Conservation (phyloP, 2,329 filamentous ascomycete species). For the Geosmithia morbida region DNA sequence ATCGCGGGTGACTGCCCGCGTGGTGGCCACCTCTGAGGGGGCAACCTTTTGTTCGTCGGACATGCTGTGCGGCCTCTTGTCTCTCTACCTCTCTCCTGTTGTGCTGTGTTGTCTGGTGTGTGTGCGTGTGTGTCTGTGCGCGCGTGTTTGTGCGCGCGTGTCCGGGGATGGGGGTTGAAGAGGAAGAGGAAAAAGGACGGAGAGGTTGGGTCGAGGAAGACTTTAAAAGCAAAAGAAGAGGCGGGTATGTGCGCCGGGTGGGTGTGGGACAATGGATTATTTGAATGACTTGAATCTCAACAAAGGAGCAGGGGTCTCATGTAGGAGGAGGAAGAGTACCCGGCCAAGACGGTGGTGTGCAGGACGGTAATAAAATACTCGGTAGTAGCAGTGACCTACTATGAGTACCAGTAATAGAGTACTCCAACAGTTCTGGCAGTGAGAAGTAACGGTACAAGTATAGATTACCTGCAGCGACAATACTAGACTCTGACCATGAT, state of each 20-base stretch:
- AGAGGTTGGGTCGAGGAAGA: background rate
- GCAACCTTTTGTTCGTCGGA: conserved; percentile 9
- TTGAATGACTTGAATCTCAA: background rate
- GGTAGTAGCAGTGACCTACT: no score
- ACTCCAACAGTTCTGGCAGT: background rate
- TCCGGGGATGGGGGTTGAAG: background rate
- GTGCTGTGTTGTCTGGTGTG: background rate
- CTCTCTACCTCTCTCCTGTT: background rate
- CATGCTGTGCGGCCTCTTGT: conserved; percentile 6
- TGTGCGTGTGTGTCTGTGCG: background rate
- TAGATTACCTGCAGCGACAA: no score
- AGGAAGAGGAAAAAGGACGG: background rate
- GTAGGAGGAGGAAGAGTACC: background rate
- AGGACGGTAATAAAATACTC: no score
- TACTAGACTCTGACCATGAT: no score
- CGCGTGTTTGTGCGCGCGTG: background rate
- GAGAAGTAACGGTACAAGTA: no score
- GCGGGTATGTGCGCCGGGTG: background rate
- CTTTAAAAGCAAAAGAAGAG: conserved; percentile 5
- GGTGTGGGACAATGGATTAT: background rate
- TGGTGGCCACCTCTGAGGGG: conserved; percentile 5
- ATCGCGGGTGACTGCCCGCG: conserved; percentile 3
- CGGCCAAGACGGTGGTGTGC: no score
- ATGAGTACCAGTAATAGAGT: background rate
- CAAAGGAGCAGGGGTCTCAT: background rate